Percentiles rank a stretch among this genome's conserved stretches.
These are phyloP conservation scores for Avena insularis DNA, from an alignment of 176 grass and related monocot species.

Conservation along the genomic window DNA sequence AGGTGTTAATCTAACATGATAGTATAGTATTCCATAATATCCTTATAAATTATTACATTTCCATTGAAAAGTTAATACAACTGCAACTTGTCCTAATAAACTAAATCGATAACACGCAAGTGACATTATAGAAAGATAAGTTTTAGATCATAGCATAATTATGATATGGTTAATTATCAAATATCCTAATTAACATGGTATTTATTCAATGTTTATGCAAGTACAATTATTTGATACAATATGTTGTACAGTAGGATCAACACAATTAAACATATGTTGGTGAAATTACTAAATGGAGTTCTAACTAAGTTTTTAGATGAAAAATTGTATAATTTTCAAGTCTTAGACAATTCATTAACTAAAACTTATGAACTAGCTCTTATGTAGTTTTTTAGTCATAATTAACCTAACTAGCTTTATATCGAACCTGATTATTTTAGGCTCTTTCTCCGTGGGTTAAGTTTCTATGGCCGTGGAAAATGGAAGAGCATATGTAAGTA, in stretches of 20 bases:
- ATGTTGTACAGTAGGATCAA: background rate
- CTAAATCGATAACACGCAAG: background rate
- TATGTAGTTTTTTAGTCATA: background rate
- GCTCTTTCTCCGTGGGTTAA: conserved; percentile 9
- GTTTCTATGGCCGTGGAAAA: background rate
- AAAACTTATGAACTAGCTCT: background rate
- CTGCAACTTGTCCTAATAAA: background rate
- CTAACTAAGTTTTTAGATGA: background rate
- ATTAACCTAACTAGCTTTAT: background rate
- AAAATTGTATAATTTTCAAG: background rate
- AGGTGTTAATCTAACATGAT: background rate
- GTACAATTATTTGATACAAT: background rate
- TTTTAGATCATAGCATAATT: background rate
- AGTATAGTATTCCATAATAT: background rate
- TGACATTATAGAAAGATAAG: background rate
- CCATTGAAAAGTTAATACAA: background rate
- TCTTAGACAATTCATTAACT: background rate
- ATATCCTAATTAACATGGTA: background rate
- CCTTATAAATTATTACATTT: background rate
- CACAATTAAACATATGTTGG: background rate
- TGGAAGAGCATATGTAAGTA: conserved; percentile 44
- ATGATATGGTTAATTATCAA: background rate
- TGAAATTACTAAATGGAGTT: background rate
- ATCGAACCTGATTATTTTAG: background rate
- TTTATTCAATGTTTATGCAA: background rate